phyloP scores from a whole-genome alignment of 345 rosid genomes.

The Odontarrhena argentea region DNA sequence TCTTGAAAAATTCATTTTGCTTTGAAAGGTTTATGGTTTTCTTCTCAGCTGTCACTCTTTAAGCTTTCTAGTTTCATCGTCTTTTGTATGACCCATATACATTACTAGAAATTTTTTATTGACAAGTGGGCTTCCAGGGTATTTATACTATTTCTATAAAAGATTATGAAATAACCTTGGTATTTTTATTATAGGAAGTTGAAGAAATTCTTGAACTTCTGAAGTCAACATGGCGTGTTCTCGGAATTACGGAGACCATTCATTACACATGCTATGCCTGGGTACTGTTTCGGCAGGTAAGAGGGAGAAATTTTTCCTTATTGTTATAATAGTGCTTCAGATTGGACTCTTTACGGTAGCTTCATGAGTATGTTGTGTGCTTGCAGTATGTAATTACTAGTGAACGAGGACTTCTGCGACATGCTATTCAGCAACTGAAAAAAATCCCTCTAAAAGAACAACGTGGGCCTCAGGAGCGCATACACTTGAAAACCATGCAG shows the following conservation, averaged over 20 bases:
- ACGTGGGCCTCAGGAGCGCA: constrained; percentile 95
- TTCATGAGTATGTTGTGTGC: constrained; percentile 41
- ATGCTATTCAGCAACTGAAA: constrained; percentile 84
- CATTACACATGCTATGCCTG: constrained; percentile 92
- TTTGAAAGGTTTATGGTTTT: constrained; percentile 14
- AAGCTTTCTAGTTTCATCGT: constrained; percentile 16
- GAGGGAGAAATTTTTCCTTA: constrained; percentile 17
- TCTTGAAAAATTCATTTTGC: constrained; percentile 5
- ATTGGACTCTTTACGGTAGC: constrained; percentile 10
- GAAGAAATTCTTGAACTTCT: constrained; percentile 98
- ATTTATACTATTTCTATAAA: neutral
- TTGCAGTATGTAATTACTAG: constrained; percentile 81
- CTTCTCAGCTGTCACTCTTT: constrained; percentile 11
- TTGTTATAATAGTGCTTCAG: constrained; percentile 18
- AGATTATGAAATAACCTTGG: constrained; percentile 18
- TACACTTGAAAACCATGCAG: constrained; percentile 78
- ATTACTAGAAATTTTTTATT: neutral
- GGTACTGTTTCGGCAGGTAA: constrained; percentile 95
- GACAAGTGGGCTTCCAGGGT: constrained; percentile 8
- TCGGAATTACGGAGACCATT: constrained; percentile 93
- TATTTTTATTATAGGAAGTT: constrained; percentile 63
- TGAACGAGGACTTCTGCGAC: constrained; percentile 78
- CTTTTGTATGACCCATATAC: constrained; percentile 9
- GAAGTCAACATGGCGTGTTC: constrained; percentile 94
- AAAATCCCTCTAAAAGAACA: constrained; percentile 88